These are phyloP conservation scores for Talaromyces albobiverticillius DNA, from an alignment of 2,329 filamentous ascomycete genomes.

Conservation along the genomic window DNA sequence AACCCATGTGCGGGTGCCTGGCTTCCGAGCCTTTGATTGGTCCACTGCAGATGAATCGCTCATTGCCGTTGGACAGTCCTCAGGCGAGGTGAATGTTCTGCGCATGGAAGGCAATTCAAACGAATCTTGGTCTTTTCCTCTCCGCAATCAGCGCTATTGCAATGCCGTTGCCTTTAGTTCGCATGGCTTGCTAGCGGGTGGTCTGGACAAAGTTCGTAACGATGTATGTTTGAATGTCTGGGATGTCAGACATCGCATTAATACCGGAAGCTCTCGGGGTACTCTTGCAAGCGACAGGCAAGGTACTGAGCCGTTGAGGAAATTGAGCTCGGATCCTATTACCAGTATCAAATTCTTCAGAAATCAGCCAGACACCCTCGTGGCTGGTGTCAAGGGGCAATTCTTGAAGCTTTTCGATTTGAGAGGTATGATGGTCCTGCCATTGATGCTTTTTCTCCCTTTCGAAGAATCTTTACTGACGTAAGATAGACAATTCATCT, in stretches of 20 bases:
- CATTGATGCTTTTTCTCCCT: slow-evolving; percentile 6
- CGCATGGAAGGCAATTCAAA: slow-evolving; percentile 52
- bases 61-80: slow-evolving; percentile 60
- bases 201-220: slow-evolving; percentile 61
- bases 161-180: slow-evolving; percentile 62
- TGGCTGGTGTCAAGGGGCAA: slow-evolving; percentile 60
- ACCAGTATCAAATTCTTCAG: slow-evolving; percentile 64
- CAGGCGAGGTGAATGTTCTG: slow-evolving; percentile 60
- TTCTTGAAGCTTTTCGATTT: slow-evolving; percentile 63
- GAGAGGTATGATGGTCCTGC: slow-evolving; percentile 45
- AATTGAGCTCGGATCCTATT: slow-evolving; percentile 60
- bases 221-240: slow-evolving; percentile 65
- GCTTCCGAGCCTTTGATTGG: slow-evolving; percentile 66
- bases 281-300: slow-evolving; percentile 25
- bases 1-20: slow-evolving; percentile 54
- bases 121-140: slow-evolving; percentile 51
- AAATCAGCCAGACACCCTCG: slow-evolving; percentile 58
- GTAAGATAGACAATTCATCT: slow-evolving; percentile 30
- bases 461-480: slow-evolving; percentile 11
- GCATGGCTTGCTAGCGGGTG: slow-evolving; percentile 57
- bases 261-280: slow-evolving; percentile 30
- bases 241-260: slow-evolving; percentile 54
- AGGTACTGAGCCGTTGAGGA: slow-evolving; percentile 52
- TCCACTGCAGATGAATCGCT: slow-evolving; percentile 57
- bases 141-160: slow-evolving; percentile 62